phyloP scores from a whole-genome alignment of 129 eudicot species.

The Arctium minus region DNA sequence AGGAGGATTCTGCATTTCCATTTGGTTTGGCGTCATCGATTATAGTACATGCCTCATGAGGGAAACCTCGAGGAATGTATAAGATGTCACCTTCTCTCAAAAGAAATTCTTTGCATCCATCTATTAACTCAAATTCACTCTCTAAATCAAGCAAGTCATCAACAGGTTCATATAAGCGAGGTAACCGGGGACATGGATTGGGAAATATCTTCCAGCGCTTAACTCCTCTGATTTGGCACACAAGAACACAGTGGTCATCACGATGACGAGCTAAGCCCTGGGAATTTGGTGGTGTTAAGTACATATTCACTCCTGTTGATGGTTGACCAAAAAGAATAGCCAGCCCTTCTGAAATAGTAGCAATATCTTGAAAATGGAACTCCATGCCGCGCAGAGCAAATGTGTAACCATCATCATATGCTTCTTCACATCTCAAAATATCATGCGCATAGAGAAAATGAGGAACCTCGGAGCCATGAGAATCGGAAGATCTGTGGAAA shows the following conservation, averaged over 20 bases:
- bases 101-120: conserved; percentile 37
- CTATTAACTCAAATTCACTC: conserved; percentile 21
- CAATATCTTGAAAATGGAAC: conserved; percentile 50
- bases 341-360: conserved; percentile 57
- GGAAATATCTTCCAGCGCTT: conserved; percentile 71
- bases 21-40: conserved; percentile 23
- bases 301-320: conserved; percentile 81
- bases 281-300: conserved; percentile 79
- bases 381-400: conserved; percentile 86
- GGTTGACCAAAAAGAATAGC: conserved; percentile 84
- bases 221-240: conserved; percentile 67
- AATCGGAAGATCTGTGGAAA: conserved; percentile 26
- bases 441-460: conserved; percentile 33
- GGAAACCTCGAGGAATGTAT: conserved; percentile 87
- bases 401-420: conserved; percentile 71
- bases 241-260: conserved; percentile 91
- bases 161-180: conserved; percentile 66
- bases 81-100: conserved; percentile 84
- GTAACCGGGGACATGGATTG: conserved; percentile 38
- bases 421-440: conserved; percentile 53
- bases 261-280: conserved; percentile 84
- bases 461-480: conserved; percentile 18
- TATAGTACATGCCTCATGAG: conserved; percentile 71
- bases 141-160: conserved; percentile 20
- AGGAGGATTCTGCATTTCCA: conserved; percentile 38